Evolutionary conservation across 768 basidiomycete species (phyloP), one percentile per base, ranked within the genome.

Genomic region (Tylopilus felleus): DNA sequence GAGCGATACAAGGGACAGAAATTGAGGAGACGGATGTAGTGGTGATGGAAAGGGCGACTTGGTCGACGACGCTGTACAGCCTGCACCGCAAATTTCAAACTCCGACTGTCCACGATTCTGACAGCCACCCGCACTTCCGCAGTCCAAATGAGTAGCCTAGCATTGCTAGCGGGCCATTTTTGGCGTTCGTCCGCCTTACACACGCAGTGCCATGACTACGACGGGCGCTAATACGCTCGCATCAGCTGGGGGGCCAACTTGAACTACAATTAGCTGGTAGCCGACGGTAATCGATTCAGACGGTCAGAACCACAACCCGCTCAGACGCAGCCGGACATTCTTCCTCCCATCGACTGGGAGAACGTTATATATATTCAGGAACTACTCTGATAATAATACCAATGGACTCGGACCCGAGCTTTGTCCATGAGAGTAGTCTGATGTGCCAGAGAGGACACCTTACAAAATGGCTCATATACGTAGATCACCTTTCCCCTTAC

Each of bases 11-110:
- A 40, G 10, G 27, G 36, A 35, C 21, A 8, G 22, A 50, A 42
- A 35, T 16, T 6, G 42, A 53, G 2, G 17, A 43, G 10, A 23
- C 9, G 41, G 42, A 49, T 25, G 22, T 46, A 41, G 19, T 35
- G 27, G 16, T 28, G 41, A 42, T 42, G 52, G 23, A 43, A 22
- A 13, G 35, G 50, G n/a, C 16, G 41, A 43, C 42, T 44, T 31
- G 27, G 47, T 16, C 16, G 38, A 21, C 10, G 28, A 46, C 9
- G 16, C 19, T 38, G 14, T 27, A 27, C 16, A 46, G 38, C 49
- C 58, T 56, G 58, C 54, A 46, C 48, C 38, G 28, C 42, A n/a
- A 0, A 9, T 53, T 66, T 68, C 49, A 56, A 19, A 63, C 66
- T 65, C 65, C 66, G 65, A 68, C 46, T 0, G 43, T 8, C 23